Evolutionary conservation across 139 green algal species (phyloP).

Genomic region (Desmodesmus armatus): DNA sequence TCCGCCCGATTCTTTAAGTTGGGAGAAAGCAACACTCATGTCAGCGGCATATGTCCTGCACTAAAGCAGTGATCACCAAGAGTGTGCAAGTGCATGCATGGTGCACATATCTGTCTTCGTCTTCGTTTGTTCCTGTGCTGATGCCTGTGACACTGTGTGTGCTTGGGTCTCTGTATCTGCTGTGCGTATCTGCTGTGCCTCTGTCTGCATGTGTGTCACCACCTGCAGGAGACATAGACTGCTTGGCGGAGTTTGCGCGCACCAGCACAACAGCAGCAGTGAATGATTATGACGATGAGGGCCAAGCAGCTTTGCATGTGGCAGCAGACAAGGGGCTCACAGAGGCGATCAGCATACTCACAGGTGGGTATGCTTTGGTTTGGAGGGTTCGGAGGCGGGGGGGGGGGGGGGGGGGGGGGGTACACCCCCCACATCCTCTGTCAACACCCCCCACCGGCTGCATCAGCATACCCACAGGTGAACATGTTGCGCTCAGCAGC

Average conservation of each 20-base stretch:
- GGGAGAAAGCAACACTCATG: neutral
- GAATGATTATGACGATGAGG: constrained; percentile 48
- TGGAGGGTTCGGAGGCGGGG: no score
- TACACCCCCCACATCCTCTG: no score
- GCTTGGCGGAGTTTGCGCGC: constrained; percentile 40
- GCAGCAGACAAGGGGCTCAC: constrained; percentile 40
- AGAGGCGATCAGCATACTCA: constrained; percentile 36
- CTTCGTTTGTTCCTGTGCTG: neutral
- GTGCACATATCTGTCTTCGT: neutral
- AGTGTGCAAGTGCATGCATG: no score
- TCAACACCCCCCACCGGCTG: no score
- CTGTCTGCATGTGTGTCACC: neutral
- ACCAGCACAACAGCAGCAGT: neutral
- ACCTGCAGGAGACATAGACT: constrained; percentile 40
- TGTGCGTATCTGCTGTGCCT: neutral
- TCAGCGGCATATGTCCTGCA: neutral
- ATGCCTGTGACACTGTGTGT: no score
- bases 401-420: no score
- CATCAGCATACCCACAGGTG: no score
- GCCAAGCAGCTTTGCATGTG: constrained; percentile 31
- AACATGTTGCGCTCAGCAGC: no score
- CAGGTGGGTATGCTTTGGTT: neutral
- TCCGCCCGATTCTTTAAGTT: neutral
- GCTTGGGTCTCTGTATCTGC: neutral
- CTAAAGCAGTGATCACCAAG: neutral